Conservation (phyloP, 257 asterid genomes). For the Solanum piurae region DNA sequence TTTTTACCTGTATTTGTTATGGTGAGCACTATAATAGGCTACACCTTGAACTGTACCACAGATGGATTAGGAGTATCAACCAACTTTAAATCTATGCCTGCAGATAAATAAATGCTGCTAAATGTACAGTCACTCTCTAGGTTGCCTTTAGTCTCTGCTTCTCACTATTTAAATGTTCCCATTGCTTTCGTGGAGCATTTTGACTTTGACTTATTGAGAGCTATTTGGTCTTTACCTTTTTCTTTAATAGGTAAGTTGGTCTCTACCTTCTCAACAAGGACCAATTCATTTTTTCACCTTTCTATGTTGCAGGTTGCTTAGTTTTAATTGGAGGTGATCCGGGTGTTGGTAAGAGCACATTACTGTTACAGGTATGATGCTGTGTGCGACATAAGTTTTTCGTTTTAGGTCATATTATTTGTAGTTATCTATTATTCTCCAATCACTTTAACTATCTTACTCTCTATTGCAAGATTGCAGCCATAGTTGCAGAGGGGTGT, state of each 20-base stretch:
- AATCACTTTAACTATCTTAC: constrained; percentile 3
- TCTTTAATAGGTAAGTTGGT: background rate
- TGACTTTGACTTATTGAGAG: background rate
- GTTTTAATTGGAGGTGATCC: constrained; percentile 97
- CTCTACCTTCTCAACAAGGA: background rate
- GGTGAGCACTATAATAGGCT: background rate
- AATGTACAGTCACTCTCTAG: background rate
- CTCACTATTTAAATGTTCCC: background rate
- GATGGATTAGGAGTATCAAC: background rate
- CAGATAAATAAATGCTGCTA: background rate
- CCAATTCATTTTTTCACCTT: background rate
- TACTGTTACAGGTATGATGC: constrained; percentile 68
- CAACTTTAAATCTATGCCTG: background rate
- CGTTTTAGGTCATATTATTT: background rate
- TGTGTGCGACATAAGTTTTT: background rate
- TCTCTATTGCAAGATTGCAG: constrained; percentile 59
- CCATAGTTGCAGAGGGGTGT: constrained; percentile 59
- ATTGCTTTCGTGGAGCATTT: background rate
- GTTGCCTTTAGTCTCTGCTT: background rate
- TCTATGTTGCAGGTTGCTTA: constrained; percentile 53
- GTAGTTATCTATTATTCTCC: background rate
- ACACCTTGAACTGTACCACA: background rate
- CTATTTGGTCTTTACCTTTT: background rate
- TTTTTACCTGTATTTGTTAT: background rate
- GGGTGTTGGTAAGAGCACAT: constrained; percentile 94